A percentile compares a stretch with the other conserved stretches of the same genome.
These are phyloP conservation scores for Euphrasia arctica DNA, from an alignment of 305 asterid genomes.

Conservation along the genomic window DNA sequence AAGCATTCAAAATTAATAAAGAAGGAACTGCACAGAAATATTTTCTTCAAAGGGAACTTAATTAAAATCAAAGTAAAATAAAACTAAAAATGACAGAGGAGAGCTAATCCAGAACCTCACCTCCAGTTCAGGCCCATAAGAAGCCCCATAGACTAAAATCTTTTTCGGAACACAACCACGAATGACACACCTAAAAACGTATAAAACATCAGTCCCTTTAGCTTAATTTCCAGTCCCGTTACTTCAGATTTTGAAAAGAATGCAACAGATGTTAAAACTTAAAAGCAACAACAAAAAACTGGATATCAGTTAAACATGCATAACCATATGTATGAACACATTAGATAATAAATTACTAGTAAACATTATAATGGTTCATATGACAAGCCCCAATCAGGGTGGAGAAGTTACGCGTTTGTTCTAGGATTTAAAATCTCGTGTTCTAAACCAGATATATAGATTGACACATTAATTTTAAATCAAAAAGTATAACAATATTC, in stretches of 20 bases:
- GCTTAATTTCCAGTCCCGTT: slow-evolving; percentile 18
- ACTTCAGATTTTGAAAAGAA: slow-evolving; percentile 5
- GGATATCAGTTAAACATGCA: not conserved
- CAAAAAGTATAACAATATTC: too few species aligned
- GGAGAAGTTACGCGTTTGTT: too few species aligned
- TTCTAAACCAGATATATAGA: too few species aligned
- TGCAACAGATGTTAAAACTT: slow-evolving; percentile 4
- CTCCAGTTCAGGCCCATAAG: slow-evolving; percentile 97
- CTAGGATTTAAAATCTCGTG: too few species aligned
- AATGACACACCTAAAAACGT: slow-evolving; percentile 77
- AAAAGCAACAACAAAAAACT: not conserved
- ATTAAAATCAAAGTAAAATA: slow-evolving; percentile 5
- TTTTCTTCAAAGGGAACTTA: too few species aligned
- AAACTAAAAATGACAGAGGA: not conserved
- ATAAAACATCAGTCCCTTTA: slow-evolving; percentile 11
- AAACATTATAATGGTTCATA: too few species aligned
- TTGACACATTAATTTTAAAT: too few species aligned
- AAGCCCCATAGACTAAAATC: slow-evolving; percentile 96
- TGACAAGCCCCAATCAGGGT: too few species aligned
- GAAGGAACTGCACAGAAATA: too few species aligned
- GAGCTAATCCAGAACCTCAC: slow-evolving; percentile 34
- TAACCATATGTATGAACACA: not conserved
- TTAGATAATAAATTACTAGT: not conserved
- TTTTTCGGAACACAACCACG: slow-evolving; percentile 99
- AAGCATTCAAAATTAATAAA: too few species aligned